These are phyloP conservation scores for Coniochaeta sp. DNA, from an alignment of 2,329 filamentous ascomycete genomes.

Conservation along the genomic window DNA sequence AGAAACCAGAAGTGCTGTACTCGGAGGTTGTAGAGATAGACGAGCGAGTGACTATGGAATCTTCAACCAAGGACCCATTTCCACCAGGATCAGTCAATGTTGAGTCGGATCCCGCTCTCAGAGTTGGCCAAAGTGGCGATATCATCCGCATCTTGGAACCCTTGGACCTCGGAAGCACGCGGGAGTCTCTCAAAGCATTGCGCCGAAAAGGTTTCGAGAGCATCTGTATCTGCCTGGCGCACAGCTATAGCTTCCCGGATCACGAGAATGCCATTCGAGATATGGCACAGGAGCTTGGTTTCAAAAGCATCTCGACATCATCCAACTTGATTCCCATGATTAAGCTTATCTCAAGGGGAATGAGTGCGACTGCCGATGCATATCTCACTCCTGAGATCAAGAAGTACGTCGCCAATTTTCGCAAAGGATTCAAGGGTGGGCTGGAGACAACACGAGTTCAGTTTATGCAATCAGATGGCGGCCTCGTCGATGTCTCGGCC, in stretches of 20 bases:
- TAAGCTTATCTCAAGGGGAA: slow-evolving; percentile 62
- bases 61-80: slow-evolving; percentile 45
- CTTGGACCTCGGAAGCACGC: slow-evolving; percentile 36
- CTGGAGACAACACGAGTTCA: slow-evolving; percentile 60
- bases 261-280: slow-evolving; percentile 53
- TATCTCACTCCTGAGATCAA: slow-evolving; percentile 65
- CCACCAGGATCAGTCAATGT: not conserved
- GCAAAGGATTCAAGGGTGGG: slow-evolving; percentile 58
- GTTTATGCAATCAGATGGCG: slow-evolving; percentile 62
- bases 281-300: slow-evolving; percentile 58
- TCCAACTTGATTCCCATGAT: slow-evolving; percentile 68
- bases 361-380: slow-evolving; percentile 62
- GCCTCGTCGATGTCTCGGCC: slow-evolving; percentile 44
- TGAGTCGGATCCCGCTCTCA: not conserved
- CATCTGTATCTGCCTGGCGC: slow-evolving; percentile 65
- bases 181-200: slow-evolving; percentile 49
- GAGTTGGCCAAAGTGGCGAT: slow-evolving; percentile 41
- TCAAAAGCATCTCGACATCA: slow-evolving; percentile 59
- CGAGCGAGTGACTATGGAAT: slow-evolving; percentile 58
- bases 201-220: slow-evolving; percentile 55
- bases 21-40: slow-evolving; percentile 57
- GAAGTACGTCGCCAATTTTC: slow-evolving; percentile 62
- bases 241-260: slow-evolving; percentile 60
- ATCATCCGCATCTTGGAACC: slow-evolving; percentile 54
- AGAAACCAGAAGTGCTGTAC: slow-evolving; percentile 57